Evolutionary conservation across 2,329 filamentous ascomycete species (phyloP), one percentile per base, ranked within the genome.

Genomic region (Paracamarosporium sp.): DNA sequence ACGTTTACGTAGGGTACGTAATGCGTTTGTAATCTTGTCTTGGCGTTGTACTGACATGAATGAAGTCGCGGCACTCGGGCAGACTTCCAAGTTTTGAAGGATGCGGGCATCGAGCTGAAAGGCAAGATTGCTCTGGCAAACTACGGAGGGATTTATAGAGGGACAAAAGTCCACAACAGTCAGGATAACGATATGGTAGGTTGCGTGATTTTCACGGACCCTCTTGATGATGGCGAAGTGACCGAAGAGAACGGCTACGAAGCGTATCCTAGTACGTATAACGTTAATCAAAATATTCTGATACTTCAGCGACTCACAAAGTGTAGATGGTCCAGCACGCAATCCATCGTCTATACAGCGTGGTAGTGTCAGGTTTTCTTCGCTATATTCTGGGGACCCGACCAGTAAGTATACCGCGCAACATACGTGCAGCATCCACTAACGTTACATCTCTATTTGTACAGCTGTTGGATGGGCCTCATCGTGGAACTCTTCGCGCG

Each of bases 321-420:
- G 70, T 0, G 8, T 31, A 62, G 62, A 79, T 55, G 78, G 78
- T 4, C 76, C 76, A 27, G 78, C 78, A 11, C 61, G 78, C 31
- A 75, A 80, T 46, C 77, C 78, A 5, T 72, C 74, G 5, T 68
- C 69, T 17, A 77, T 80, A 12, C 78, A 80, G 57, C 68, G 78
- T 43, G 78, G 78, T 17, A 74, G 69, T 43, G 78, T 80, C 17
- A 69, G 74, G 52, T 96, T 91, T 68, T 77, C 95, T 60, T 56
- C 82, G 80, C 13, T 86, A 84, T 41, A 88, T 53, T 65, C 66
- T 11, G 65, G 66, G 5, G 66, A 68, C 41, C 65, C 66, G 24
- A 68, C 35, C 3, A 51, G 35, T 51, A n/a, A 43, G 48, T 48
- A 6, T 1, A n/a, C 9, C 8, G 11, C n/a, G 24, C 1, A 17